phyloP scores from a whole-genome alignment of 2,329 filamentous ascomycete species.

The Xylariaceae sp. region DNA sequence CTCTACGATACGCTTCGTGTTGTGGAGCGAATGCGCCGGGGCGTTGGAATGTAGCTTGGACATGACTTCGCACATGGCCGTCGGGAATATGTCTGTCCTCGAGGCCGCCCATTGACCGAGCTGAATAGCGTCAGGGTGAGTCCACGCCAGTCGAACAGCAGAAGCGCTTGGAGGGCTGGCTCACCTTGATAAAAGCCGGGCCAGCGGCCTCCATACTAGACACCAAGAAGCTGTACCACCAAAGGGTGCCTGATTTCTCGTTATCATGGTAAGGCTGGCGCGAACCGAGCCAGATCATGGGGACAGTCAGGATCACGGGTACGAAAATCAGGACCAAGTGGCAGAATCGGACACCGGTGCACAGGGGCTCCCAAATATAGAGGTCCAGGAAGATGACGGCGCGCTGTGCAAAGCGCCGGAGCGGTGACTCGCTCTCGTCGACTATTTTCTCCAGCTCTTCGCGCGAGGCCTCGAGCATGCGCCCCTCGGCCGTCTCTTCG shows the following conservation, averaged over 20 bases:
- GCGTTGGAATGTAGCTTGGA: constrained; percentile 91
- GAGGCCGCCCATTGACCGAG: constrained; percentile 98
- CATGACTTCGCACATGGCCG: constrained; percentile 86
- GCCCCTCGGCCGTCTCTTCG: constrained; percentile 64
- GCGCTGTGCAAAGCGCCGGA: constrained; percentile 50
- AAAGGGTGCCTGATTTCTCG: constrained; percentile 74
- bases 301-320: constrained; percentile 75
- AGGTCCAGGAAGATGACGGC: constrained; percentile 61
- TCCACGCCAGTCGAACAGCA: not conserved
- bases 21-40: constrained; percentile 76
- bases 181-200: constrained; percentile 92
- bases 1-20: constrained; percentile 71
- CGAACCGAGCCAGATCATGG: constrained; percentile 70
- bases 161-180: constrained; percentile 2
- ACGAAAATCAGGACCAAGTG: constrained; percentile 85
- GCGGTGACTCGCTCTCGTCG: constrained; percentile 50
- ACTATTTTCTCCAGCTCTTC: constrained; percentile 68
- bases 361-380: constrained; percentile 77
- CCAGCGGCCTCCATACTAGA: constrained; percentile 86
- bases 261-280: constrained; percentile 57
- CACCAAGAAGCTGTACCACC: constrained; percentile 92
- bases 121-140: constrained; percentile 33
- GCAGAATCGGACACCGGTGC: constrained; percentile 79
- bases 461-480: constrained; percentile 79
- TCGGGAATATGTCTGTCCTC: constrained; percentile 90